A percentile compares a stretch with the other conserved stretches of the same genome.
phyloP scores from a whole-genome alignment of 306 rosid genomes.

The Corylus avellana region DNA sequence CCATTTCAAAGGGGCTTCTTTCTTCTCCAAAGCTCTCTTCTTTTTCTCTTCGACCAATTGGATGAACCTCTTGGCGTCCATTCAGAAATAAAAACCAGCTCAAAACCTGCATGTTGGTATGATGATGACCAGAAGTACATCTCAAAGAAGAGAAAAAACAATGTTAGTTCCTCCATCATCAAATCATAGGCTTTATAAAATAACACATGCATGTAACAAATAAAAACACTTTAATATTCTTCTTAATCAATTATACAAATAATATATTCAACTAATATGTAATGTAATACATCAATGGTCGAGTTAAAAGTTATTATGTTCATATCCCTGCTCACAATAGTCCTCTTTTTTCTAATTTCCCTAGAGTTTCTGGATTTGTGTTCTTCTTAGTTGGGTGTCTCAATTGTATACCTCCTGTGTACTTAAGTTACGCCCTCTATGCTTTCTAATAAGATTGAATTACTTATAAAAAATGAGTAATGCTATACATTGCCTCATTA shows the following conservation, averaged over 20 bases:
- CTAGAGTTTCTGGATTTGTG: too few species aligned
- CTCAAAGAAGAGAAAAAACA: constrained; percentile 98
- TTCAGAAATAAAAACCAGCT: constrained; percentile 58
- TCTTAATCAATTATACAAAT: background rate
- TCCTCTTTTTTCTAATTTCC: too few species aligned
- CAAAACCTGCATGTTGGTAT: constrained; percentile 79
- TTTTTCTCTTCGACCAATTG: constrained; percentile 93
- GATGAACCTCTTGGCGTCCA: constrained; percentile 85
- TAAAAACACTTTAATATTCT: background rate
- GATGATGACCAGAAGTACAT: constrained; percentile 94
- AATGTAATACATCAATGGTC: background rate
- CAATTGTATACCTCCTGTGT: too few species aligned
- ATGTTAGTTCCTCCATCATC: constrained; percentile 69
- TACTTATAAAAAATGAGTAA: too few species aligned
- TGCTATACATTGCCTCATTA: too few species aligned
- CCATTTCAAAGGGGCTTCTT: constrained; percentile 96
- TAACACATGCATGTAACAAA: background rate
- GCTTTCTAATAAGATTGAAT: too few species aligned
- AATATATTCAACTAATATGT: background rate
- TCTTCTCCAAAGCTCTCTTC: constrained; percentile 85
- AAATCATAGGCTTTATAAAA: background rate
- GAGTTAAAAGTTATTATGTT: too few species aligned
- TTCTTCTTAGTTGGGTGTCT: too few species aligned
- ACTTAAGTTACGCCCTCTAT: too few species aligned
- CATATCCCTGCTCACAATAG: too few species aligned